Evolutionary conservation across 208 protist genomes (phyloP).

Genomic region (Acanthamoeba triangularis): DNA sequence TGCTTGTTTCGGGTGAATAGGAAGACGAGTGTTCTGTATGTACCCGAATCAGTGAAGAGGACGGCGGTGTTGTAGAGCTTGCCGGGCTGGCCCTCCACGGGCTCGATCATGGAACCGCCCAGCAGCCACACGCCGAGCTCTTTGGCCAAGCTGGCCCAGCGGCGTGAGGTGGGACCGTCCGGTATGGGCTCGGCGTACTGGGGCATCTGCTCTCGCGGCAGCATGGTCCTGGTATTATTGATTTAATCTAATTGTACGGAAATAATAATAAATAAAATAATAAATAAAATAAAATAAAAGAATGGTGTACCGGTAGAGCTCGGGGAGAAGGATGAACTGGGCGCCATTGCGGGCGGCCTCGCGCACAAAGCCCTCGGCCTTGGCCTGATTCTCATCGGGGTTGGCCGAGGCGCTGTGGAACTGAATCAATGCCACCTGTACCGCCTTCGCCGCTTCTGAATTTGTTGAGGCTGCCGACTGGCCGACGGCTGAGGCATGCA

Average conservation of each 20-base stretch:
- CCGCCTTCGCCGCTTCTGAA: neutral
- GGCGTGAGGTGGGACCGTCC: neutral
- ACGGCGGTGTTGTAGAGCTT: slow-evolving; percentile 61
- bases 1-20: neutral
- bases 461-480: neutral
- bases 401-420: neutral
- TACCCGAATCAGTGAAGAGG: slow-evolving; percentile 2
- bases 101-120: slow-evolving; percentile 33
- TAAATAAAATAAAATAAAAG: slow-evolving; percentile 23
- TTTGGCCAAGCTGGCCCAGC: neutral
- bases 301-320: neutral
- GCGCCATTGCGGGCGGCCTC: slow-evolving; percentile 11
- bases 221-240: neutral
- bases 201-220: slow-evolving; percentile 18
- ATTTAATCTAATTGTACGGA: neutral
- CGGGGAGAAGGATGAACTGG: slow-evolving; percentile 20
- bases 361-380: slow-evolving; percentile 12
- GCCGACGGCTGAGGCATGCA: neutral
- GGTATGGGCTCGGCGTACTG: slow-evolving; percentile 3
- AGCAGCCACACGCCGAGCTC: slow-evolving; percentile 48
- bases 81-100: slow-evolving; percentile 4
- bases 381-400: slow-evolving; percentile 12
- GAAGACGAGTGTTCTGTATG: neutral
- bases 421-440: neutral
- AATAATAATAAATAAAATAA: neutral